These are phyloP conservation scores for Vigna angularis DNA, from an alignment of 306 rosid genomes.

Conservation along the genomic window DNA sequence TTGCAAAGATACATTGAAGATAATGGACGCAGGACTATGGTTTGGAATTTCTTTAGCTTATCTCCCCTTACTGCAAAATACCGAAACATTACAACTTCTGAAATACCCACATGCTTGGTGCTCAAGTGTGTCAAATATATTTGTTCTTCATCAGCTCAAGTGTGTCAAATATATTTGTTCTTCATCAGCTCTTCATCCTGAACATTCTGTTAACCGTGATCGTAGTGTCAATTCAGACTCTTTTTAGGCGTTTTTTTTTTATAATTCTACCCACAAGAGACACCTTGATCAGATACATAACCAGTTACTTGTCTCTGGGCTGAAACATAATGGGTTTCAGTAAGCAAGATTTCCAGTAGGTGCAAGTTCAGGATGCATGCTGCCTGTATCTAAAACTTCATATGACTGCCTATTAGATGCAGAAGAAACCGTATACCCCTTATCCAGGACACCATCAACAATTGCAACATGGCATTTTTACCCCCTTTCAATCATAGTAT, in stretches of 20 bases:
- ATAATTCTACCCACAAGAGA: background rate
- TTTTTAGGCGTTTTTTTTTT: slow-evolving; percentile 52
- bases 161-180: slow-evolving; percentile 39
- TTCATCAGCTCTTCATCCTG: slow-evolving; percentile 34
- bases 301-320: too few relatives aligned
- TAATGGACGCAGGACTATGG: slow-evolving; percentile 35
- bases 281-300: too few relatives aligned
- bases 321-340: slow-evolving; percentile 10
- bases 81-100: slow-evolving; percentile 31
- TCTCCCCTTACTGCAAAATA: slow-evolving; percentile 44
- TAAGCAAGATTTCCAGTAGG: slow-evolving; percentile 76
- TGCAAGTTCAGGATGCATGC: slow-evolving; percentile 90
- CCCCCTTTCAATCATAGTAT: too few relatives aligned
- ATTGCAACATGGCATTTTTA: too few relatives aligned
- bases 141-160: background rate
- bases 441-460: too few relatives aligned
- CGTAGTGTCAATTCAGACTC: slow-evolving; percentile 38
- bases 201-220: slow-evolving; percentile 28
- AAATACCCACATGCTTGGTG: slow-evolving; percentile 29
- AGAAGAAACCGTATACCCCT: too few relatives aligned
- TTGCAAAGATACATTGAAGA: slow-evolving; percentile 19
- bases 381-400: slow-evolving; percentile 63
- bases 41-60: slow-evolving; percentile 36
- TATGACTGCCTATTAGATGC: background rate
- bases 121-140: too few relatives aligned